A percentile compares a stretch with the other conserved stretches of the same genome.
These are phyloP conservation scores for Penicillium steckii DNA, from an alignment of 495 filamentous ascomycete species.

Conservation along the genomic window DNA sequence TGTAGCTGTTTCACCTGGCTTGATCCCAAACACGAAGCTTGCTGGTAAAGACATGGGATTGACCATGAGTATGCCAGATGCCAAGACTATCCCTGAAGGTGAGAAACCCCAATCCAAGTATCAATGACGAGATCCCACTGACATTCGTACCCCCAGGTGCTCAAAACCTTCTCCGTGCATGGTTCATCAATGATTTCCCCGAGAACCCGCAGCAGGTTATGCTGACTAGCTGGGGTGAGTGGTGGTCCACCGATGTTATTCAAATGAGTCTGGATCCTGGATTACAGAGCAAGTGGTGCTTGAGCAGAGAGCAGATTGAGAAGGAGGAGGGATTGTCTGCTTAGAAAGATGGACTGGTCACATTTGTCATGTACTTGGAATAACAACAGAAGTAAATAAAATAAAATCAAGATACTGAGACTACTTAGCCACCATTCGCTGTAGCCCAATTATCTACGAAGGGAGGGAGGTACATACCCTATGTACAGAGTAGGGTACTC, in stretches of 20 bases:
- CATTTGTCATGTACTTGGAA: no score
- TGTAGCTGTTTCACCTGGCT: constrained; percentile 29
- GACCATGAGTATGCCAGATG: constrained; percentile 31
- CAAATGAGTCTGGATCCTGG: constrained; percentile 18
- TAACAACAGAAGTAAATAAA: background rate
- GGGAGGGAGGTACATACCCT: no score
- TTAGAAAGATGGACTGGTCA: constrained; percentile 15
- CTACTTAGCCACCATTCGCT: no score
- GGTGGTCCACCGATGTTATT: constrained; percentile 32
- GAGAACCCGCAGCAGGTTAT: constrained; percentile 30
- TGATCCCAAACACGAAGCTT: constrained; percentile 29
- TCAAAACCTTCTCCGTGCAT: constrained; percentile 24
- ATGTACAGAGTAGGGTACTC: no score
- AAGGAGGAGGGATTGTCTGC: constrained; percentile 20
- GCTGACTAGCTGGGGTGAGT: constrained; percentile 34
- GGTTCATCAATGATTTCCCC: constrained; percentile 18
- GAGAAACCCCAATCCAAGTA: background rate
- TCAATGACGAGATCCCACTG: background rate
- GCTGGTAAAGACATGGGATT: constrained; percentile 18
- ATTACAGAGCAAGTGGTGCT: constrained; percentile 30
- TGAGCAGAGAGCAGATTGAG: constrained; percentile 27
- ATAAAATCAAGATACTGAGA: no score
- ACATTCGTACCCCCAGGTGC: constrained; percentile 18
- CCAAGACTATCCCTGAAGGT: constrained; percentile 32
- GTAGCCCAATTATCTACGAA: no score